These are phyloP conservation scores for Chiua virens DNA, from an alignment of 768 basidiomycete species.

Conservation along the genomic window DNA sequence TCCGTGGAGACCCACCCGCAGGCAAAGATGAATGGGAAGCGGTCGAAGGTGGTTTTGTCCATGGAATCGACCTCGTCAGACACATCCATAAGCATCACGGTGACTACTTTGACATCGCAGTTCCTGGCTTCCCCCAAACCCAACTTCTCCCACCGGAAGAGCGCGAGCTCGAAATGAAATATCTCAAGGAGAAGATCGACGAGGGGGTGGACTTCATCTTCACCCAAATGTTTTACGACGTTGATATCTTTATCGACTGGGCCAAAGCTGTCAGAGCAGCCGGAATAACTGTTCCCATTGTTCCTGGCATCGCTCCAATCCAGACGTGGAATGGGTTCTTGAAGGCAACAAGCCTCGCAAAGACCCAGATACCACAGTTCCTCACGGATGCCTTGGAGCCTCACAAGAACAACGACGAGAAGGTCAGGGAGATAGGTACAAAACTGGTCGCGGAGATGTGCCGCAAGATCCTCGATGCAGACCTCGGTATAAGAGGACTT, in stretches of 20 bases:
- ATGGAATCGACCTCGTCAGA: constrained; percentile 88
- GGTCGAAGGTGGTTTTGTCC: constrained; percentile 85
- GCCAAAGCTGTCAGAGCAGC: constrained; percentile 78
- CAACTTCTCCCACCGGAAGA: constrained; percentile 72
- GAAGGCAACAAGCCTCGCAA: constrained; percentile 75
- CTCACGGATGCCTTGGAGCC: constrained; percentile 81
- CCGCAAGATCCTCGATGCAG: constrained; percentile 73
- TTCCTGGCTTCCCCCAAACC: constrained; percentile 90
- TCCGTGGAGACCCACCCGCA: constrained; percentile 88
- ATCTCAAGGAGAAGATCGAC: constrained; percentile 88
- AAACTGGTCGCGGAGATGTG: constrained; percentile 95
- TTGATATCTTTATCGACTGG: constrained; percentile 89
- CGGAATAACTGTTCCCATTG: constrained; percentile 86
- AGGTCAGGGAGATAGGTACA: constrained; percentile 90
- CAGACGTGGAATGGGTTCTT: constrained; percentile 96
- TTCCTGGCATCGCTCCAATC: constrained; percentile 93
- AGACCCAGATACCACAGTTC: constrained; percentile 73
- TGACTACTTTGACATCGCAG: constrained; percentile 94
- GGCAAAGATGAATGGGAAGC: constrained; percentile 93
- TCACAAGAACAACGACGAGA: constrained; percentile 89
- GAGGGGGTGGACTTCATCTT: constrained; percentile 92
- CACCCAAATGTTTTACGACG: constrained; percentile 98
- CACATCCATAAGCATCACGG: constrained; percentile 82
- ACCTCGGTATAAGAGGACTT: constrained; percentile 82
- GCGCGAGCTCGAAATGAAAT: constrained; percentile 74